These are phyloP conservation scores for Protomyces macrosporus DNA, from an alignment of 1,139 yeast species.

Conservation along the genomic window DNA sequence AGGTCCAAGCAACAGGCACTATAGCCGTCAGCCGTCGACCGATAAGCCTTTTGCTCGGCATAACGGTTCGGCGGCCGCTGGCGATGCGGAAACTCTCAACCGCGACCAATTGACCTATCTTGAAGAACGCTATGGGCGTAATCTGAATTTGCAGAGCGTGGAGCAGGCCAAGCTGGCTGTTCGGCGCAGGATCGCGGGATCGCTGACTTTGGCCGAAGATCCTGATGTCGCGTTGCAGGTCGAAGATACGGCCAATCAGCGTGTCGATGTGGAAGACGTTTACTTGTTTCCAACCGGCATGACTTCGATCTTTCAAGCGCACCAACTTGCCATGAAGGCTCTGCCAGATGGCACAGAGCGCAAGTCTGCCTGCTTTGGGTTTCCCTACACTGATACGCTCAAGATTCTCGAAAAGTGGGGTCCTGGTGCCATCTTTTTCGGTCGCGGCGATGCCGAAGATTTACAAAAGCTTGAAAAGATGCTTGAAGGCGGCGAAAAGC, in stretches of 20 bases:
- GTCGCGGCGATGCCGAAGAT: conserved; percentile 72
- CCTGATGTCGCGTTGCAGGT: conserved; percentile 24
- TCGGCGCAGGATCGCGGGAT: conserved; percentile 68
- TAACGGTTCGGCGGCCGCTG: conserved; percentile 33
- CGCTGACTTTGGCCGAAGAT: conserved; percentile 45
- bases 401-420: conserved; percentile 85
- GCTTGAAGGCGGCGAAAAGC: conserved; percentile 57
- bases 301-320: conserved; percentile 85
- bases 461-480: conserved; percentile 58
- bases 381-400: conserved; percentile 89
- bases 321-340: conserved; percentile 53
- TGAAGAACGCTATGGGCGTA: conserved; percentile 87
- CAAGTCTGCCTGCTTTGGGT: conserved; percentile 83
- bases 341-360: conserved; percentile 31
- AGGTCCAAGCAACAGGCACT: conserved; percentile 20
- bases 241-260: conserved; percentile 37
- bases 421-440: conserved; percentile 72
- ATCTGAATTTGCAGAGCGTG: conserved; percentile 70
- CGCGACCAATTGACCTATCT: conserved; percentile 64
- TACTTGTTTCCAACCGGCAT: conserved; percentile 85
- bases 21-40: conserved; percentile 14
- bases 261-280: conserved; percentile 56
- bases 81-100: conserved; percentile 33
- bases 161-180: conserved; percentile 69
- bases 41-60: conserved; percentile 12